Percentiles rank a stretch among this genome's conserved stretches.
These are phyloP conservation scores for Dioscorea cayenensis DNA, from an alignment of 116 monocot species.

Conservation along the genomic window DNA sequence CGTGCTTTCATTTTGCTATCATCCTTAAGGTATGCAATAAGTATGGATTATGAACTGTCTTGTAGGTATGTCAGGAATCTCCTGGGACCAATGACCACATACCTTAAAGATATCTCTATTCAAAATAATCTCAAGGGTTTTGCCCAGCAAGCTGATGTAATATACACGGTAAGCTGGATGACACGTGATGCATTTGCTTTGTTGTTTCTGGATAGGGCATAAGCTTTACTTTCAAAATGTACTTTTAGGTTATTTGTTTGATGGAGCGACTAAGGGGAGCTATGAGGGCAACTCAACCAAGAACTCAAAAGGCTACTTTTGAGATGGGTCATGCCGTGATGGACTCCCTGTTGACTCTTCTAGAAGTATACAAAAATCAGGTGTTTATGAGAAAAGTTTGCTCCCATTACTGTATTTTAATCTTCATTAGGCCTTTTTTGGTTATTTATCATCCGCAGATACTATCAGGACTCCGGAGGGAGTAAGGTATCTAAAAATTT, in stretches of 20 bases:
- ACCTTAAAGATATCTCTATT: conserved; percentile 59
- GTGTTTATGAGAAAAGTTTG: conserved; percentile 12
- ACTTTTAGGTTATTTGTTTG: conserved; percentile 66
- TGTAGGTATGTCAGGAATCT: conserved; percentile 75
- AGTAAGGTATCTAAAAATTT: background rate
- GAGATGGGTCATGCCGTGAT: conserved; percentile 68
- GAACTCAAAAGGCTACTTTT: conserved; percentile 81
- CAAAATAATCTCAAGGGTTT: conserved; percentile 57
- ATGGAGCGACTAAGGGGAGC: conserved; percentile 91
- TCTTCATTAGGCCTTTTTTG: too few species aligned
- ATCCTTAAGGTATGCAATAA: background rate
- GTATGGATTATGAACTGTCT: background rate
- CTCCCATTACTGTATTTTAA: too few species aligned
- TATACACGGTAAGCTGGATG: conserved; percentile 46
- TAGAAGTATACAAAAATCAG: conserved; percentile 85
- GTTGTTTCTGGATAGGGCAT: background rate
- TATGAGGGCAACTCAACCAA: conserved; percentile 76
- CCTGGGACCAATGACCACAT: conserved; percentile 62
- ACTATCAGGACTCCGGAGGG: too few species aligned
- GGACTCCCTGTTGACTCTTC: conserved; percentile 65
- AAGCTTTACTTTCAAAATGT: conserved; percentile 1
- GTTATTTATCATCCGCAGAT: too few species aligned
- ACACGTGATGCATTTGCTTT: background rate
- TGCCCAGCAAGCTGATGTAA: conserved; percentile 70
- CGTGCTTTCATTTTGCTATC: background rate